phyloP scores from a whole-genome alignment of 2,329 filamentous ascomycete species.

The Aureobasidium sp. region DNA sequence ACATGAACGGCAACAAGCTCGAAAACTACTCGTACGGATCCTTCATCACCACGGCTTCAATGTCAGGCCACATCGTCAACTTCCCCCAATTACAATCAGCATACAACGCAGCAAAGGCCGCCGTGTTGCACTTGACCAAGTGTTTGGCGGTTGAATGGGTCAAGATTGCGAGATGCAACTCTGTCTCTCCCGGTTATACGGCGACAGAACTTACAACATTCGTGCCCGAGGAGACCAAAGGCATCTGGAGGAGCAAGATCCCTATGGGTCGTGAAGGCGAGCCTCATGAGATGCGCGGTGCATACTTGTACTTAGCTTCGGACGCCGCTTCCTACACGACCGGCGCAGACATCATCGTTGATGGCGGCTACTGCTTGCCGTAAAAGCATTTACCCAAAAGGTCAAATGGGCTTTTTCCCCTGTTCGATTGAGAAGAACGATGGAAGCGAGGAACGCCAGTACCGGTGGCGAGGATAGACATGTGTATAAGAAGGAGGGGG shows the following conservation, averaged over 20 bases:
- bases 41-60: slow-evolving; percentile 69
- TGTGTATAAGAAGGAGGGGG: neutral
- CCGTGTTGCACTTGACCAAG: slow-evolving; percentile 45
- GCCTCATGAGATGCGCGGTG: slow-evolving; percentile 70
- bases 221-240: slow-evolving; percentile 58
- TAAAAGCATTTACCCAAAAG: neutral
- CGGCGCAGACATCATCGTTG: slow-evolving; percentile 57
- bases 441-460: neutral
- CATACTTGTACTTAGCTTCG: slow-evolving; percentile 72
- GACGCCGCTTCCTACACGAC: slow-evolving; percentile 81
- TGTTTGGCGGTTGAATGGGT: slow-evolving; percentile 72
- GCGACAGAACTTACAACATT: slow-evolving; percentile 65
- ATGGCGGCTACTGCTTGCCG: slow-evolving; percentile 31
- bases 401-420: neutral
- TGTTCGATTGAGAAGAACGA: neutral
- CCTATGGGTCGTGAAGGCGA: slow-evolving; percentile 66
- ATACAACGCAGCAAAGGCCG: slow-evolving; percentile 30
- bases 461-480: neutral
- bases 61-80: slow-evolving; percentile 73
- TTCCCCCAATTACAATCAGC: slow-evolving; percentile 67
- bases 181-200: slow-evolving; percentile 66
- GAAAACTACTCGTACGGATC: slow-evolving; percentile 25
- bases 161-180: slow-evolving; percentile 65
- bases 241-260: slow-evolving; percentile 69
- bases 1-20: slow-evolving; percentile 37